These are phyloP conservation scores for Penicillium cataractarum DNA, from an alignment of 495 filamentous ascomycete genomes.

Conservation along the genomic window DNA sequence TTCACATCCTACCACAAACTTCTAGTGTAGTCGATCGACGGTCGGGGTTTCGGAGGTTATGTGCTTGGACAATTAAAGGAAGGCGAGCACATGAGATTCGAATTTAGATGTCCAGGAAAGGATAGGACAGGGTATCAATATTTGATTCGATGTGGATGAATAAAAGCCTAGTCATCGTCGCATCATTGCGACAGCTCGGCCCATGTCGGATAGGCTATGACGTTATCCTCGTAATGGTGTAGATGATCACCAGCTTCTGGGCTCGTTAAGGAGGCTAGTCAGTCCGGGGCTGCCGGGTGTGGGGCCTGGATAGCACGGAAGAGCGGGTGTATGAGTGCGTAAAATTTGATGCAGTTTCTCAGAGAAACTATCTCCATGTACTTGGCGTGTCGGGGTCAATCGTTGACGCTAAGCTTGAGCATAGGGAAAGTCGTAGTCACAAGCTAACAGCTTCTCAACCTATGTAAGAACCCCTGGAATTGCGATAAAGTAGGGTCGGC, in stretches of 20 bases:
- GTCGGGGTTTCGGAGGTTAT: not conserved
- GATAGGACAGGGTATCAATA: not conserved
- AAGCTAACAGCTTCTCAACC: not conserved
- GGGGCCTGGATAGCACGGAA: not conserved
- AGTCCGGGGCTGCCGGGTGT: not conserved
- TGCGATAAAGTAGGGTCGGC: not conserved
- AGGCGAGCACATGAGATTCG: not conserved
- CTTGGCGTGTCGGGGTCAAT: too few relatives aligned
- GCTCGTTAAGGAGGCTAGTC: not conserved
- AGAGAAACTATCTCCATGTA: too few relatives aligned
- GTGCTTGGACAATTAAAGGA: not conserved
- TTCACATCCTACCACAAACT: not conserved
- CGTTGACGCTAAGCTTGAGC: not conserved
- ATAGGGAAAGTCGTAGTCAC: not conserved
- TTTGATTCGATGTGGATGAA: not conserved
- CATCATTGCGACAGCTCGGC: not conserved
- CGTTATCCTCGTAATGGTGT: not conserved
- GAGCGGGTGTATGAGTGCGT: not conserved
- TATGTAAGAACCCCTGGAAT: not conserved
- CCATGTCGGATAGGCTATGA: not conserved
- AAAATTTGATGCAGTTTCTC: not conserved
- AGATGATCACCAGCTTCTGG: not conserved
- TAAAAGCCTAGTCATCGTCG: not conserved
- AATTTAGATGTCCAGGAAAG: not conserved
- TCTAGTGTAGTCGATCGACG: not conserved